Conservation (phyloP, 1,284 basidiomycete species). For the Ceratobasidium sp. region DNA sequence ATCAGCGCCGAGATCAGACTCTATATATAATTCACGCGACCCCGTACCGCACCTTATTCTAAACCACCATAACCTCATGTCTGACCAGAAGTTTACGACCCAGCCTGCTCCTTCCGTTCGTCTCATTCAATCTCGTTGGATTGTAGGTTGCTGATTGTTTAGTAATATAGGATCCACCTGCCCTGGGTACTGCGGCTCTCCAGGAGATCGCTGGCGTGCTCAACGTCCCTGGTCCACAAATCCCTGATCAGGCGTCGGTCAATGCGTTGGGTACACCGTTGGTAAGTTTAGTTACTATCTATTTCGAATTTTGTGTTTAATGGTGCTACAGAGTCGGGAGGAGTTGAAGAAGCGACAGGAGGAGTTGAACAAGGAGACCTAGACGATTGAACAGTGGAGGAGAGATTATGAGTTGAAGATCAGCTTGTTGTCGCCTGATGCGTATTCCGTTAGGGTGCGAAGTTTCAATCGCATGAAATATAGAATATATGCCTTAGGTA, state of each 20-base stretch:
- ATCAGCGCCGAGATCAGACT: background rate
- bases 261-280: slow-evolving; percentile 23
- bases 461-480: too few species aligned
- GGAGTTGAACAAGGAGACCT: slow-evolving; percentile 11
- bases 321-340: slow-evolving; percentile 10
- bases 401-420: too few species aligned
- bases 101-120: slow-evolving; percentile 33
- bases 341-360: slow-evolving; percentile 24
- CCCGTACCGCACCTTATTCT: background rate
- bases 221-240: slow-evolving; percentile 63
- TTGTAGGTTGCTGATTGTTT: too few species aligned
- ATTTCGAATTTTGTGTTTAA: background rate
- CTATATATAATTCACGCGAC: background rate
- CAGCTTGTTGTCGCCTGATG: too few species aligned
- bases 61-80: slow-evolving; percentile 4
- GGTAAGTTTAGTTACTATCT: slow-evolving; percentile 10
- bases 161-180: slow-evolving; percentile 53
- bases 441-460: too few species aligned
- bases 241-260: slow-evolving; percentile 54
- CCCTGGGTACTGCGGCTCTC: slow-evolving; percentile 55
- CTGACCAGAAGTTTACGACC: slow-evolving; percentile 13
- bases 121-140: background rate
- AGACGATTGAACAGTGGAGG: too few species aligned
- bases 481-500: too few species aligned
- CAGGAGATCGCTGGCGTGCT: slow-evolving; percentile 58